Evolutionary conservation across 164 flowering plant species (phyloP).

Genomic region (Magnolia officinalis): DNA sequence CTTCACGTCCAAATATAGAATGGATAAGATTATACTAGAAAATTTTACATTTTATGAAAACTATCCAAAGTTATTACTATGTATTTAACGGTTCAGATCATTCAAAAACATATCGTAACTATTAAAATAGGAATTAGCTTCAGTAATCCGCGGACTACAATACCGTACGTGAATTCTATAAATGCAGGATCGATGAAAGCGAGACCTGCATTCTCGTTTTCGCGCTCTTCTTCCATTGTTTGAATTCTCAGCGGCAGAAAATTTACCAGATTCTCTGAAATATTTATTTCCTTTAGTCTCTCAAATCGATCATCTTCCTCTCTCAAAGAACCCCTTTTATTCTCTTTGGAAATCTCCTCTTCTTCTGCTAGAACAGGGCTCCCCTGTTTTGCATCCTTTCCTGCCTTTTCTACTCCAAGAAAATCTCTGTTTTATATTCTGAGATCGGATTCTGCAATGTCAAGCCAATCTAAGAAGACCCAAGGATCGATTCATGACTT

Average conservation of each 20-base stretch:
- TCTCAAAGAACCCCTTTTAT: not conserved
- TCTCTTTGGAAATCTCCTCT: not conserved
- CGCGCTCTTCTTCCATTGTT: too few relatives aligned
- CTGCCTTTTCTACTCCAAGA: slow-evolving; percentile 6
- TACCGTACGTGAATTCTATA: too few relatives aligned
- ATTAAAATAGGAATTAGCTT: too few relatives aligned
- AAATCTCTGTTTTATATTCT: not conserved
- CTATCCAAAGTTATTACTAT: too few relatives aligned
- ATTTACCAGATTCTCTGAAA: not conserved
- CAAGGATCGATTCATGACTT: slow-evolving; percentile 41
- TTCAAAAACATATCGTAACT: too few relatives aligned
- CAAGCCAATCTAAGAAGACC: slow-evolving; percentile 28
- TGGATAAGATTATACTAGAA: too few relatives aligned
- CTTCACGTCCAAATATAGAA: too few relatives aligned
- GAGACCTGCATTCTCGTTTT: too few relatives aligned
- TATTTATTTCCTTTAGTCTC: not conserved
- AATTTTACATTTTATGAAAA: too few relatives aligned
- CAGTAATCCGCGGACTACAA: too few relatives aligned
- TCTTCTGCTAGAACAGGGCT: not conserved
- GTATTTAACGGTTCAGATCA: too few relatives aligned
- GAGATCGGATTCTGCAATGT: slow-evolving; percentile 32
- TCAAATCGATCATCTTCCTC: not conserved
- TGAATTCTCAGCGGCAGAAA: slow-evolving; percentile 2
- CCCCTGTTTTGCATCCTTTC: not conserved
- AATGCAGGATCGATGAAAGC: too few relatives aligned